These are phyloP conservation scores for Amanita rubescens DNA, from an alignment of 768 basidiomycete species.

Conservation along the genomic window DNA sequence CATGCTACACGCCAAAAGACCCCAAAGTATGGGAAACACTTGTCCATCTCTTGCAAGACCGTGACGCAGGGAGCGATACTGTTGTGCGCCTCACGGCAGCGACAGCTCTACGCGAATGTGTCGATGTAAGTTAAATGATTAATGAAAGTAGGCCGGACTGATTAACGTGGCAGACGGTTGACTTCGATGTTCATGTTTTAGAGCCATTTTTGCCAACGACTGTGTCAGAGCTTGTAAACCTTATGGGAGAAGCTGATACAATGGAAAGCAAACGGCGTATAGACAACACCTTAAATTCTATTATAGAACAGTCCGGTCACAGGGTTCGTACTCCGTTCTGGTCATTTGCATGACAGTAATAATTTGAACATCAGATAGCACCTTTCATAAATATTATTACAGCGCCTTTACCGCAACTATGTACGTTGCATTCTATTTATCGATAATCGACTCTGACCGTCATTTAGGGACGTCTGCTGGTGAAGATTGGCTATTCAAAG, in stretches of 20 bases:
- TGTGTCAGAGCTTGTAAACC: conserved; percentile 56
- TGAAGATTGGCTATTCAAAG: conserved; percentile 67
- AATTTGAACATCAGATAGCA: conserved; percentile 41
- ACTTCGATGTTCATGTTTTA: conserved; percentile 58
- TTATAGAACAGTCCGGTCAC: conserved; percentile 52
- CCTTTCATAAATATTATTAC: conserved; percentile 58
- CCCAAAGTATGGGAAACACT: conserved; percentile 75
- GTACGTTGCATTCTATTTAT: conserved; percentile 32
- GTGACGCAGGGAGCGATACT: conserved; percentile 62
- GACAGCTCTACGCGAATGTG: conserved; percentile 69
- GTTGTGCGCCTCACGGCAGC: conserved; percentile 87
- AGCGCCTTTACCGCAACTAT: conserved; percentile 61
- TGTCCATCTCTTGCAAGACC: conserved; percentile 65
- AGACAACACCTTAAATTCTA: conserved; percentile 56
- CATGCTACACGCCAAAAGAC: conserved; percentile 51
- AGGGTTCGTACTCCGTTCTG: conserved; percentile 22
- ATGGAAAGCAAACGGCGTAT: conserved; percentile 73
- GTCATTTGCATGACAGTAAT: not conserved
- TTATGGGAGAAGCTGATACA: conserved; percentile 68
- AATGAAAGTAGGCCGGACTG: conserved; percentile 8
- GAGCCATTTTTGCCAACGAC: conserved; percentile 57
- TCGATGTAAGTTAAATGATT: conserved; percentile 55
- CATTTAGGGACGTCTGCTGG: conserved; percentile 57
- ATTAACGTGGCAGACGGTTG: conserved; percentile 39
- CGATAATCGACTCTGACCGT: conserved; percentile 3